Evolutionary conservation across 2,329 filamentous ascomycete genomes (phyloP).

Genomic region (Pyricularia grisea): DNA sequence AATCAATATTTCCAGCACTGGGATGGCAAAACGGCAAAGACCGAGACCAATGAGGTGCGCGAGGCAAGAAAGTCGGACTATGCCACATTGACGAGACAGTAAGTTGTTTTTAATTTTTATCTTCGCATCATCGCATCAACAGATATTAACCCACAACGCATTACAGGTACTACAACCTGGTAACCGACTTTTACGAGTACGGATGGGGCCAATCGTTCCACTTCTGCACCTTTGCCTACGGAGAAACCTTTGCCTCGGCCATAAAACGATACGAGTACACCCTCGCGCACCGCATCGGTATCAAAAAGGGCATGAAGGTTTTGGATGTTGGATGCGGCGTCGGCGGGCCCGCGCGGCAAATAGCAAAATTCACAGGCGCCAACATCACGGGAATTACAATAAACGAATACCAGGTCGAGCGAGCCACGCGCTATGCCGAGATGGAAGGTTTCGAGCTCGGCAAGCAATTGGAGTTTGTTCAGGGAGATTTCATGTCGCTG

Average conservation of each 20-base stretch:
- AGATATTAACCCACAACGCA: background rate
- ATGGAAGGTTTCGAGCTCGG: constrained; percentile 61
- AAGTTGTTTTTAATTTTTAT: background rate
- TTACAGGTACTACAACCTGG: constrained; percentile 83
- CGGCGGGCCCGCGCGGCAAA: constrained; percentile 88
- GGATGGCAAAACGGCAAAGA: constrained; percentile 65
- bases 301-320: constrained; percentile 80
- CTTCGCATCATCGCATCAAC: too few species aligned
- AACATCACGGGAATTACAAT: constrained; percentile 93
- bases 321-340: constrained; percentile 96
- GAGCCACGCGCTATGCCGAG: constrained; percentile 71
- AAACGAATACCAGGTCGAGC: constrained; percentile 98
- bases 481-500: constrained; percentile 82
- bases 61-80: constrained; percentile 2
- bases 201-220: constrained; percentile 96
- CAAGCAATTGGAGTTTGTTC: constrained; percentile 74
- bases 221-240: constrained; percentile 85
- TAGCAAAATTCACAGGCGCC: constrained; percentile 86
- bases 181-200: constrained; percentile 91
- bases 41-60: constrained; percentile 2
- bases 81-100: constrained; percentile 3
- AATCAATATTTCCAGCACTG: constrained; percentile 96
- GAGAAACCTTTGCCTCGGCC: constrained; percentile 81
- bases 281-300: constrained; percentile 78
- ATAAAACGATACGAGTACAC: constrained; percentile 97